A percentile compares a stretch with the other conserved stretches of the same genome.
phyloP scores from a whole-genome alignment of 1,284 basidiomycete species.

The Xanthoconium separans region DNA sequence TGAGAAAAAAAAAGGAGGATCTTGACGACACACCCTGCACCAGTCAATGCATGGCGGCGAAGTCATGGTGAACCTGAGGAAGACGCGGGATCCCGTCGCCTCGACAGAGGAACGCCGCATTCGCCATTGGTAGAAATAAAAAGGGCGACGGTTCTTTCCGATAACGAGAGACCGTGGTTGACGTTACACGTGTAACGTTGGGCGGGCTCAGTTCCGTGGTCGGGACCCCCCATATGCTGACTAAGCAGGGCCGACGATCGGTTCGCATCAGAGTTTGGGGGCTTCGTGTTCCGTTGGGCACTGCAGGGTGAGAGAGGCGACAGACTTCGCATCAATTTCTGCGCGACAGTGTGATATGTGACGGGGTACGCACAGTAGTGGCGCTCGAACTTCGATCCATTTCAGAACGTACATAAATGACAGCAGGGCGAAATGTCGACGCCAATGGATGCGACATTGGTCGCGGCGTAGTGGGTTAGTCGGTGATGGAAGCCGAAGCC shows the following conservation, averaged over 20 bases:
- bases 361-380: slow-evolving; percentile 7
- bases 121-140: slow-evolving; percentile 6
- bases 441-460: neutral
- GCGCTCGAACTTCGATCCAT: slow-evolving; percentile 5
- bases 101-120: neutral
- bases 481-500: slow-evolving; percentile 16
- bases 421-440: neutral
- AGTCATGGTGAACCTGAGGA: neutral
- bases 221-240: neutral
- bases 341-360: neutral
- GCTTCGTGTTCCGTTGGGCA: slow-evolving; percentile 4
- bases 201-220: slow-evolving; percentile 7
- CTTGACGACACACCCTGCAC: neutral
- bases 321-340: slow-evolving; percentile 1
- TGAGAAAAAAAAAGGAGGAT: slow-evolving; percentile 9
- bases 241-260: slow-evolving; percentile 14
- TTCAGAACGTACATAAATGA: slow-evolving; percentile 2
- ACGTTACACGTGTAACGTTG: slow-evolving; percentile 34
- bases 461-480: neutral
- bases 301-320: slow-evolving; percentile 1
- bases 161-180: slow-evolving; percentile 2
- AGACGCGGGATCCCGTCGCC: slow-evolving; percentile 1
- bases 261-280: neutral
- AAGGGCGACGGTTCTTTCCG: slow-evolving; percentile 2
- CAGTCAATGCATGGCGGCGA: neutral